phyloP scores from a whole-genome alignment of 257 asterid genomes.

The Solanum pennellii region DNA sequence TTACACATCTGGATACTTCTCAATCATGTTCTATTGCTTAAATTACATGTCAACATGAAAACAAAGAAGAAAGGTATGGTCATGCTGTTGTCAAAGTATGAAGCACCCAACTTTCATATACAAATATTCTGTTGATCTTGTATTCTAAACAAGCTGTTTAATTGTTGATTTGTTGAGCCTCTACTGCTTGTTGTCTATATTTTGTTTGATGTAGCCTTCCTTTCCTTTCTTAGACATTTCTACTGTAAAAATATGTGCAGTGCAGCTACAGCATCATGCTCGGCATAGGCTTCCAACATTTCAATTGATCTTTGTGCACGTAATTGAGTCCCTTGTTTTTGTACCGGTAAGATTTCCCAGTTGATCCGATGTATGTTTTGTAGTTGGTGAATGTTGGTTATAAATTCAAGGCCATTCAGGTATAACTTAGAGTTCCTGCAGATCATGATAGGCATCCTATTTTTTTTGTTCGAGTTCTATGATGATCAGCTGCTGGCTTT shows the following conservation, averaged over 20 bases:
- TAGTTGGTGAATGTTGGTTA: not conserved
- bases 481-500: slow-evolving; percentile 97
- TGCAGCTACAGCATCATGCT: slow-evolving; percentile 99
- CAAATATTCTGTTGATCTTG: not conserved
- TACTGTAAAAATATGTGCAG: slow-evolving; percentile 34
- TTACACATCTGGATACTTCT: not conserved
- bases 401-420: not conserved
- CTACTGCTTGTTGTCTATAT: not conserved
- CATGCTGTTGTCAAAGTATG: not conserved
- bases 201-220: not conserved
- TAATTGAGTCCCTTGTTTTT: slow-evolving; percentile 93
- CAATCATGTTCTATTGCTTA: not conserved
- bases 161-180: not conserved
- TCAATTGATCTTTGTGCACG: slow-evolving; percentile 96
- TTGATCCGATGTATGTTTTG: not conserved
- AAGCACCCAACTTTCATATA: not conserved
- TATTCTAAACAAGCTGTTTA: not conserved
- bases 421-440: slow-evolving; percentile 24
- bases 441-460: slow-evolving; percentile 98
- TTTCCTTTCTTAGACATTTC: slow-evolving; percentile 1
- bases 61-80: not conserved
- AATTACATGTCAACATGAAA: not conserved
- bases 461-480: slow-evolving; percentile 94
- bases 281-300: slow-evolving; percentile 98
- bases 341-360: slow-evolving; percentile 63